Evolutionary conservation across 2,329 filamentous ascomycete species (phyloP), one percentile per base, ranked within the genome.

Genomic region (Epichloe amarillans): DNA sequence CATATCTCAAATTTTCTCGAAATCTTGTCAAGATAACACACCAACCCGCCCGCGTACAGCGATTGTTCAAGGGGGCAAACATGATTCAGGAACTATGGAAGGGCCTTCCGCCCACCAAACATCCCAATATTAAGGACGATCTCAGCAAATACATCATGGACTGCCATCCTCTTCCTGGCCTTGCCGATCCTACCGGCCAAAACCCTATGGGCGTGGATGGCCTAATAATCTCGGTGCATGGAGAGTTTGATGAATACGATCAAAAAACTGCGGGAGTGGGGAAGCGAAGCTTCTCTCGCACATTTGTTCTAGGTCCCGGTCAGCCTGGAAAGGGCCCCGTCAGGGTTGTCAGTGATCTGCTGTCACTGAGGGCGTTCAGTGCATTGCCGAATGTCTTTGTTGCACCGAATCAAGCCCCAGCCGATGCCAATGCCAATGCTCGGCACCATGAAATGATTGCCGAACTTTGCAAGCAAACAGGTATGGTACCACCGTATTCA

Each of bases 111-210:
- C 68, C 72, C 40, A 91, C 88, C 8, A 78, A 77, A 43, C 89
- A 95, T 62, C 84, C 88, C 1, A 77, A 84, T 59, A 76, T 94
- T 55, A 71, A 75, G 46, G 69, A 76, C 1, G 79, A 87, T 45
- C 68, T 82, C 12, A 73, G 79, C 60, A 86, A 89, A 59, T 95
- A 88, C 74, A 79, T 88, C 49, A 81, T 95, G 62, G 88, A 95
- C 66, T 90, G 87, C 57, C 83, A 88, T 59, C 77, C 84, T 15
- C 72, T 90, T 36, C 78, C 83, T 2, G 82, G 83, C 36, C 74
- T 94, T 23, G 76, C 77, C 3, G 88, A 94, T 58, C 82, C 82
- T 3, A 76, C 75, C 12, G 80, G 82, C 1, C 74, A 83, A 55
- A 83, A 74, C 54, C 63, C 69, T 1, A 69, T 71, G 19, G 87